Base-by-base conservation (phyloP, 164 flowering plant genomes). In the Santalum album region DNA sequence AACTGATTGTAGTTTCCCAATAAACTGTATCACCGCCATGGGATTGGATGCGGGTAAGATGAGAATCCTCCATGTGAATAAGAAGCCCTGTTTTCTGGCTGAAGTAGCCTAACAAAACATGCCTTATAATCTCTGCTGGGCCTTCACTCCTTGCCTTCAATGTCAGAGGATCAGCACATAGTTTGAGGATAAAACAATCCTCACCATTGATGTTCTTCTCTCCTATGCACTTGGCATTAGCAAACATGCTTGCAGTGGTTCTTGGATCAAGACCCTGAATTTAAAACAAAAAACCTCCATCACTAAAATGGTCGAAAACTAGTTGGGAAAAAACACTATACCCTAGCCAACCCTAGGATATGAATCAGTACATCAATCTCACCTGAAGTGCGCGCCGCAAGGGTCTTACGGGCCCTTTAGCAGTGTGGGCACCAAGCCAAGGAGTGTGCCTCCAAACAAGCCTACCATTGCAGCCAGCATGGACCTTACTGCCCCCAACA, bases 1-100 rank as follows among this genome's bases (percentile, higher is more conserved):
- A 85, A 49, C 75, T 80, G 54, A 85, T 85, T 20, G 92, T 85
- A n/a, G 91, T 85, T 47, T 85, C 92, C 88, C 92, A 85, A 61
- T 78, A 85, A 25, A 80, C 78, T 0, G 84, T 82, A 64, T 83
- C 84, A 3, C 84, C 86, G 2, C 87, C 83, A 54, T 61, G 65
- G 23, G 81, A 65, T 54, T 83, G 84, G 51, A 83, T 83, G n/a
- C 90, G 75, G 45, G 83, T 77, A 47, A 83, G 65, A 61, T 83
- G 90, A 2, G 90, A 83, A 61, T 83, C 90, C 64, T 83, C 90
- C 65, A 83, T 63, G 42, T 79, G 79, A 47, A 79, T 76, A 17
- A 83, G 79, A 53, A 83, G 84, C 20, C 90, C 90, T 1, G 87
- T 79, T 55, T 73, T 79, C 55, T 81, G 86, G 65, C 86, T 81